A percentile compares a stretch with the other conserved stretches of the same genome.
Evolutionary conservation across 2,329 filamentous ascomycete genomes (phyloP).

Genomic region (Scortechinia acanthostroma): DNA sequence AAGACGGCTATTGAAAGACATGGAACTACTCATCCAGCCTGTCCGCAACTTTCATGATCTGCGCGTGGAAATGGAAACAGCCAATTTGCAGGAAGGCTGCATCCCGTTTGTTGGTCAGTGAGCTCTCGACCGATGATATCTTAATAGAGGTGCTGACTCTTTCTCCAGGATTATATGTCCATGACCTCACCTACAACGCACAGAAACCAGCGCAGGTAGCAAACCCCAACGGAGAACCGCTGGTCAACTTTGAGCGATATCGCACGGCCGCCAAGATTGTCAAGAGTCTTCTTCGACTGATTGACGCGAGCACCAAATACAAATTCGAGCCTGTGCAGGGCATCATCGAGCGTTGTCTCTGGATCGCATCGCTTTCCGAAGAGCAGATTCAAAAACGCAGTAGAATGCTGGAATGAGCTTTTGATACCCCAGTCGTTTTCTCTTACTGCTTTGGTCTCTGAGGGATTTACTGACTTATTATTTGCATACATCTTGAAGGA

Average conservation of each 20-base stretch:
- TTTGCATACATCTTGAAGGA: too few species aligned
- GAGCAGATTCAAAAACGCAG: conserved; percentile 41
- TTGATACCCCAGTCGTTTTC: background rate
- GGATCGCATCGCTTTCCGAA: conserved; percentile 53
- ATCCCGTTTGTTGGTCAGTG: conserved; percentile 56
- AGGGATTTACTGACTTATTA: too few species aligned
- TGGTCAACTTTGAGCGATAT: conserved; percentile 62
- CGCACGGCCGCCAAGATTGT: conserved; percentile 59
- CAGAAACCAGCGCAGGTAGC: conserved; percentile 54
- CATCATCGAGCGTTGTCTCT: conserved; percentile 54
- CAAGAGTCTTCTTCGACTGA: conserved; percentile 52
- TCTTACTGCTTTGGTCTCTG: background rate
- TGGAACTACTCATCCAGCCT: conserved; percentile 54
- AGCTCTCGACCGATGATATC: background rate
- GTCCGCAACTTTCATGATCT: conserved; percentile 57
- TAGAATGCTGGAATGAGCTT: conserved; percentile 25
- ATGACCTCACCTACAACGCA: conserved; percentile 61
- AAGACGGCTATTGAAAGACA: conserved; percentile 41
- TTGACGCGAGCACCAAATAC: conserved; percentile 58
- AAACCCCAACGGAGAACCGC: conserved; percentile 34
- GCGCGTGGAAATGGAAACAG: conserved; percentile 55
- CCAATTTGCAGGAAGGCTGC: conserved; percentile 48
- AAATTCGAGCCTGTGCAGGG: conserved; percentile 46
- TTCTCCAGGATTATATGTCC: conserved; percentile 47
- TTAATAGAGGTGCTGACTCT: conserved; percentile 4